Conservation (phyloP, 1,284 basidiomycete genomes). For the Marasmius fiardii region DNA sequence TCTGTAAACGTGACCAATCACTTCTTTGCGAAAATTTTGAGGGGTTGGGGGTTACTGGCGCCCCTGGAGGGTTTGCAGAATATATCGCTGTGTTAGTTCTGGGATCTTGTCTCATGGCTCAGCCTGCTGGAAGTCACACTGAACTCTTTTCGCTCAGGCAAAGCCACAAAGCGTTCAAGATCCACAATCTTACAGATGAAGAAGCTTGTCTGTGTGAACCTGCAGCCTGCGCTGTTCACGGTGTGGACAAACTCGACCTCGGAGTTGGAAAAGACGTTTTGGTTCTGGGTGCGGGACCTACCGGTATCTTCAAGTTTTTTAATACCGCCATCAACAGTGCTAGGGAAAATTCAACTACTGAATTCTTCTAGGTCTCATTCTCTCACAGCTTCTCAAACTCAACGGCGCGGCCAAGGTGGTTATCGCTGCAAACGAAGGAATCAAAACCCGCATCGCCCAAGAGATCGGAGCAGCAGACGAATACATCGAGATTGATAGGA, state of each 20-base stretch:
- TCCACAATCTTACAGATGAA: conserved; percentile 82
- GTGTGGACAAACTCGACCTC: conserved; percentile 78
- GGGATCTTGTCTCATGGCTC: neutral
- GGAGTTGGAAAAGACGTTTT: conserved; percentile 78
- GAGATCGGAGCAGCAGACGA: conserved; percentile 74
- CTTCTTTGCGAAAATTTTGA: conserved; percentile 79
- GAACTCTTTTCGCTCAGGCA: conserved; percentile 31
- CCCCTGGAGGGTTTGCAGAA: conserved; percentile 84
- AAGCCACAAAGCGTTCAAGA: conserved; percentile 77
- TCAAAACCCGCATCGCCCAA: conserved; percentile 82
- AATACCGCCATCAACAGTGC: conserved; percentile 4
- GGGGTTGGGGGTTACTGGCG: conserved; percentile 71
- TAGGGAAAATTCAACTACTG: neutral
- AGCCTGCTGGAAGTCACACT: neutral
- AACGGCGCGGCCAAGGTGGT: conserved; percentile 77
- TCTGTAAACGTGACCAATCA: conserved; percentile 73
- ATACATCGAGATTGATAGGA: conserved; percentile 80
- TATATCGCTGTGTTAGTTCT: conserved; percentile 70
- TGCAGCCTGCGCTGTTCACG: conserved; percentile 85
- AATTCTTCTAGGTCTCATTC: conserved; percentile 58
- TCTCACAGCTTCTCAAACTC: conserved; percentile 81
- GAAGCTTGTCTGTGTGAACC: conserved; percentile 88
- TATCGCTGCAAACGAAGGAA: conserved; percentile 80
- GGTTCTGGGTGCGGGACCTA: conserved; percentile 75
- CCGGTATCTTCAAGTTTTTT: too few species aligned